Base-by-base conservation (phyloP, 495 filamentous ascomycete genomes). In the Melanomma pulvis-pyrius region DNA sequence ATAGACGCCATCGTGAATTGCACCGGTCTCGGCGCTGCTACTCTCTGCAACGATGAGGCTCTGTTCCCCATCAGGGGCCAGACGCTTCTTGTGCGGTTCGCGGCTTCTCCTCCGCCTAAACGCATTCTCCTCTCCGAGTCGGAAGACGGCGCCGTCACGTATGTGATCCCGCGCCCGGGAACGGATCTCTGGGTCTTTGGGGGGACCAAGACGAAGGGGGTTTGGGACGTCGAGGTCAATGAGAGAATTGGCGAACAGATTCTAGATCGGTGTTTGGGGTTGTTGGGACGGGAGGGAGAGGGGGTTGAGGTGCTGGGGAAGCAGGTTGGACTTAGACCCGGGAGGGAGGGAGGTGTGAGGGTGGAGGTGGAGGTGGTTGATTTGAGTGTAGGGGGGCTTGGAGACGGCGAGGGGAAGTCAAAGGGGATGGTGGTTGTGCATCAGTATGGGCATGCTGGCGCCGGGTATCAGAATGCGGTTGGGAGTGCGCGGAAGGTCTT, bases 381-480 rank as follows among this genome's bases (percentile, higher is more conserved):
- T 32, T 87, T 49, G 26, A 19, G 26, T 4, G 39, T 13, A 3
- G 17, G 21, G 25, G 59, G 13, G 29, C n/a, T 24, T 44, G 24
- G 57, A 85, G 0, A 85, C 82, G 77, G 86, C 96, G 29, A 39
- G 26, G 26, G 46, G 85, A 0, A 85, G 82, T 4, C 5, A 12
- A 34, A 12, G 30, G 30, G 12, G 13, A n/a, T 44, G n/a, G 2
- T 44, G 77, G 86, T 96, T 11, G 92, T 98, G 67, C 94, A 98
- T 74, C 96, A 97, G 70, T 98, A 98, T 74, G 94, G 94, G 13
- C 94, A 97, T 79, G 92, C 91, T 0, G 94, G 94, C 0, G 96
- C 92, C 81, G 94, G 84, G 29, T 86, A 96, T 73, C 94, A 98
- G 76, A 85, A 87, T 25, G 90, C 87, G 19, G 96, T 92, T 76